Evolutionary conservation across 345 rosid genomes (phyloP), one percentile per base, ranked within the genome.

Genomic region (Sisymbrium altissimum): DNA sequence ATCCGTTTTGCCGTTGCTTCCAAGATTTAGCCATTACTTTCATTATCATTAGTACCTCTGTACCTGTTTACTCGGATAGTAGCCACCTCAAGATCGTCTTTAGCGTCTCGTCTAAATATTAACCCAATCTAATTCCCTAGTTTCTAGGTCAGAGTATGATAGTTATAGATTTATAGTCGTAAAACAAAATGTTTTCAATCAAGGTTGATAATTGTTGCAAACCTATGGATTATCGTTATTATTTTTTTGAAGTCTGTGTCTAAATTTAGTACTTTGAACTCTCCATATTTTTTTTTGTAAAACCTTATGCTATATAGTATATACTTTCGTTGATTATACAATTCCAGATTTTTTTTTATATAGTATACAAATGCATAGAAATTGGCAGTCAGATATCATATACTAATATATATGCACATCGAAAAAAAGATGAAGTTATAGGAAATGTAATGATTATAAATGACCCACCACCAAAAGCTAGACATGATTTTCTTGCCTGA

Each of bases 401-500:
- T 30, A 30, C 1, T 29, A 30, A 1, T 40, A 39, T 19, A 10
- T 6, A 46, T 48, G 45, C 45, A 66, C 38, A 43, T 27, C 10
- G 2, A 52, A 23, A 8, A 21, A 27, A 8, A 21, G 11, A 30
- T 3, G 58, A 23, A 43, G 38, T 10, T 30, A 35, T 38, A 63
- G 30, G 25, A 65, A 54, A 40, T 25, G 43, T 13, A 74, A 58
- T 74, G 62, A 74, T 74, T 59, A 48, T 59, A 48, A 75, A 68
- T 75, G 73, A 74, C 56, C 79, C 79, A 75, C 73, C 61, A 74
- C 72, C 66, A 73, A 75, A 75, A 75, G 79, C 68, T 60, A 60
- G 68, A 59, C 73, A 75, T 68, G 53, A 67, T 58, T 74, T 67
- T 67, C 78, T 66, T 58, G 73, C 68, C 68, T 39, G 68, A 74